Conservation (phyloP, 305 asterid genomes). For the Stenogyne calaminthoides region DNA sequence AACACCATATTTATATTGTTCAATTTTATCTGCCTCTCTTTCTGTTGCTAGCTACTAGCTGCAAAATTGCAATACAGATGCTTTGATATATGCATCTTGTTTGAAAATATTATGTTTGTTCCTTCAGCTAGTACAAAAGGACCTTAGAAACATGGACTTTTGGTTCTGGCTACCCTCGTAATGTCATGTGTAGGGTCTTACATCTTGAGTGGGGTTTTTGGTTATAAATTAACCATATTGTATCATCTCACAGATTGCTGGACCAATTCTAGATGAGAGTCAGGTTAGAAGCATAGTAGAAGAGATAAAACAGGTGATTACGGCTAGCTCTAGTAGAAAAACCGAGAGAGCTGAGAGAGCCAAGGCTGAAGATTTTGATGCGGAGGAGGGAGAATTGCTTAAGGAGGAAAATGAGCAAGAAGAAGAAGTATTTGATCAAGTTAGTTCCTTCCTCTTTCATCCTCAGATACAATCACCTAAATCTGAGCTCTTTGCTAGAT, state of each 20-base stretch:
- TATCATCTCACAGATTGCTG: slow-evolving; percentile 54
- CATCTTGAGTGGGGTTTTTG: not conserved
- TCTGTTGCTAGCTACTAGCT: not conserved
- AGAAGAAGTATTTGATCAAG: slow-evolving; percentile 96
- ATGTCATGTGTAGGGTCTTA: not conserved
- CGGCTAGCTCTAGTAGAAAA: slow-evolving; percentile 89
- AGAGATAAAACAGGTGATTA: slow-evolving; percentile 79
- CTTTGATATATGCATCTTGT: not conserved
- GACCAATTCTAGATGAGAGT: slow-evolving; percentile 73
- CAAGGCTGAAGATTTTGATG: slow-evolving; percentile 94
- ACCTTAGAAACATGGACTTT: not conserved
- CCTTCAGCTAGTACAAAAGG: not conserved
- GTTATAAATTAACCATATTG: not conserved
- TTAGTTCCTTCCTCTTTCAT: slow-evolving; percentile 33
- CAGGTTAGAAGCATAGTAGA: slow-evolving; percentile 90
- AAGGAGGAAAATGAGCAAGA: slow-evolving; percentile 95
- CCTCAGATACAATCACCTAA: not conserved
- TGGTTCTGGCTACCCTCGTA: not conserved
- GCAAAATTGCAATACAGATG: not conserved
- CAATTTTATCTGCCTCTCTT: not conserved
- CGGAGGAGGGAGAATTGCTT: slow-evolving; percentile 87
- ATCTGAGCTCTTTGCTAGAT: slow-evolving; percentile 3
- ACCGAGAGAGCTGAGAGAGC: slow-evolving; percentile 78
- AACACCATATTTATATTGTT: not conserved
- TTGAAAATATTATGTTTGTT: not conserved